Base-by-base conservation (phyloP, 805 yeast species). In the Blastobotrys terrestris region DNA sequence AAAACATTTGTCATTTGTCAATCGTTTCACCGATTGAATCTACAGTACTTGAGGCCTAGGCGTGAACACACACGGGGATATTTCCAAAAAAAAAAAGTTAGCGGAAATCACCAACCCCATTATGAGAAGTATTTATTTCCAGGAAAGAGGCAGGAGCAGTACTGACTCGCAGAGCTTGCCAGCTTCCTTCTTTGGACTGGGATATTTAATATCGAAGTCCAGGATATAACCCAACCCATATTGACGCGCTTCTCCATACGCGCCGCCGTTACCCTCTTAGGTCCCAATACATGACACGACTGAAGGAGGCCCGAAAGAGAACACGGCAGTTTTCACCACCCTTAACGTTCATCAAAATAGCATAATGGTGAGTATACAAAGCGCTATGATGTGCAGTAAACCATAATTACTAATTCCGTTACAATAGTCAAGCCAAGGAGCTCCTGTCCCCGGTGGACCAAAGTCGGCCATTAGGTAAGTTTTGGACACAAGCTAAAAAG, bases 401-500 rank as follows among this genome's bases (percentile, higher is more conserved):
- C 8, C 21, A 18, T 15, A 11, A n/a, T 7, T 15, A 16, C 45
- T 18, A 43, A 44, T 6, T 14, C 48, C 31, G 15, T 15, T 16
- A 26, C 8, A 22, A 19, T 20, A 47, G 49, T 47, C 49, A 13
- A 39, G 39, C 49, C 42, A 16, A 49, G 61, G 53, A 22, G 56
- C 57, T 46, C 62, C 51, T 46, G 51, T 14, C 48, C 61, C 55
- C 7, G 58, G 58, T 19, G 58, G 58, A 22, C 58, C 58, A n/a
- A 55, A 55, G 50, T 55, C 58, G 20, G 53, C 55, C 16, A 40
- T 55, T 40, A 46, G 55, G 56, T 53, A 52, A n/a, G 56, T 52
- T 3, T 15, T 20, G n/a, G 45, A 11, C 49, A 20, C 8, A 3
- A 16, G n/a, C 21, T 18, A 14, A 18, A 31, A 3, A 16, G 22